Evolutionary conservation across 495 filamentous ascomycete genomes (phyloP).

Genomic region (Aspergillus incahuasiensis): DNA sequence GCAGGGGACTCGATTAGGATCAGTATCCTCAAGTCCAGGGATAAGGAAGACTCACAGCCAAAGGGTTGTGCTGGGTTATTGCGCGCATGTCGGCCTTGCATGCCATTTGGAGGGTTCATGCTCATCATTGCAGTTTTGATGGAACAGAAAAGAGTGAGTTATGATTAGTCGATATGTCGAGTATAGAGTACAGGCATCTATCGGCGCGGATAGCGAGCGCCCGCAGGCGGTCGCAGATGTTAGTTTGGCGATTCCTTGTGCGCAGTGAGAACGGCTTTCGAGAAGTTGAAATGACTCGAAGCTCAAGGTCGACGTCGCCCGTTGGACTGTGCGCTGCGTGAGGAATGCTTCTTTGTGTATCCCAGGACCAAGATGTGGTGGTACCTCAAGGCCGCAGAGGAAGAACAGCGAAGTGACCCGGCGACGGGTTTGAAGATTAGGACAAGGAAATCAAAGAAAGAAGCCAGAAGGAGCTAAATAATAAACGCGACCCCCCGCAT

Average conservation of each 20-base stretch:
- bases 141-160: background rate
- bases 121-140: conserved; percentile 11
- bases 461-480: conserved; percentile 4
- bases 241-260: background rate
- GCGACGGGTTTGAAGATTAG: background rate
- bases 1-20: conserved; percentile 18
- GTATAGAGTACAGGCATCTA: conserved; percentile 11
- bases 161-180: background rate
- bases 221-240: background rate
- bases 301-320: conserved; percentile 13
- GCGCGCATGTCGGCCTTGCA: conserved; percentile 27
- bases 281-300: conserved; percentile 2
- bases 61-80: conserved; percentile 46
- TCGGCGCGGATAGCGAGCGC: conserved; percentile 29
- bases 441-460: conserved; percentile 6
- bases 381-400: background rate
- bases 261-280: background rate
- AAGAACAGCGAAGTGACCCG: background rate
- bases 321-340: conserved; percentile 8
- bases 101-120: conserved; percentile 31
- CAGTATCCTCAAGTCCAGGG: background rate
- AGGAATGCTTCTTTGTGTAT: background rate
- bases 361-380: background rate
- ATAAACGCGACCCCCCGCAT: conserved; percentile 17
- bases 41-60: conserved; percentile 48